Conservation (phyloP, 2,329 filamentous ascomycete genomes). For the Chrysoporthe austroafricana region DNA sequence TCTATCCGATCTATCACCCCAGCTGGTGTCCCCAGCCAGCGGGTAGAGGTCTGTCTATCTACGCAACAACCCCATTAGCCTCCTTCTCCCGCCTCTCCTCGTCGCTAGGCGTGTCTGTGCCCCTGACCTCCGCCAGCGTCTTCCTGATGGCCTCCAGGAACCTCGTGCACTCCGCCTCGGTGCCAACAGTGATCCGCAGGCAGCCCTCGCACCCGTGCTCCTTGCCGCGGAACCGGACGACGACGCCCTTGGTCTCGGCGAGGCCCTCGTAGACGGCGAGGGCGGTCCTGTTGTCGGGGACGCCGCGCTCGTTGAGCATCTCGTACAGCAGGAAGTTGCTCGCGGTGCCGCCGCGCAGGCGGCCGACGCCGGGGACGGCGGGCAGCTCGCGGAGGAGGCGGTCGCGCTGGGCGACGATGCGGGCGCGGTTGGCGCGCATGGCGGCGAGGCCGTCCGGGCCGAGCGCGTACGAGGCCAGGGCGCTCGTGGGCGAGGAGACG, state of each 20-base stretch:
- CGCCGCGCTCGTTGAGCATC: slow-evolving; percentile 73
- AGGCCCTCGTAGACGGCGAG: slow-evolving; percentile 81
- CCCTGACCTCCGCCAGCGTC: slow-evolving; percentile 51
- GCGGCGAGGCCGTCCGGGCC: slow-evolving; percentile 66
- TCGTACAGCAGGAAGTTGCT: slow-evolving; percentile 93
- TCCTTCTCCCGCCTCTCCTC: slow-evolving; percentile 43
- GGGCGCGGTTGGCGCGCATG: slow-evolving; percentile 73
- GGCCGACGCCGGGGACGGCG: slow-evolving; percentile 75
- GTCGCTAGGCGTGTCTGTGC: slow-evolving; percentile 37
- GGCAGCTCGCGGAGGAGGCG: slow-evolving; percentile 75
- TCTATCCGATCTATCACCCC: neutral
- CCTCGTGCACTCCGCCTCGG: slow-evolving; percentile 79
- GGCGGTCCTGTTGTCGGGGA: slow-evolving; percentile 79
- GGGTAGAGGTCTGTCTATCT: neutral
- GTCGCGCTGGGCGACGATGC: slow-evolving; percentile 77
- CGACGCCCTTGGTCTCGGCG: slow-evolving; percentile 85
- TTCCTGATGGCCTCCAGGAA: slow-evolving; percentile 71
- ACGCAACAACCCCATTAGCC: slow-evolving; percentile 44
- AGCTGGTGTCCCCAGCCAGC: neutral
- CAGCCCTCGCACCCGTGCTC: slow-evolving; percentile 90
- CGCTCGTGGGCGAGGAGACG: slow-evolving; percentile 84
- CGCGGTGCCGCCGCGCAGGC: slow-evolving; percentile 76
- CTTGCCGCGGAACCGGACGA: slow-evolving; percentile 91
- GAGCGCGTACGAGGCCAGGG: slow-evolving; percentile 76
- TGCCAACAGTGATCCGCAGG: slow-evolving; percentile 89